These are phyloP conservation scores for Chrysanthemum makinoi DNA, from an alignment of 129 eudicot genomes.

Conservation along the genomic window DNA sequence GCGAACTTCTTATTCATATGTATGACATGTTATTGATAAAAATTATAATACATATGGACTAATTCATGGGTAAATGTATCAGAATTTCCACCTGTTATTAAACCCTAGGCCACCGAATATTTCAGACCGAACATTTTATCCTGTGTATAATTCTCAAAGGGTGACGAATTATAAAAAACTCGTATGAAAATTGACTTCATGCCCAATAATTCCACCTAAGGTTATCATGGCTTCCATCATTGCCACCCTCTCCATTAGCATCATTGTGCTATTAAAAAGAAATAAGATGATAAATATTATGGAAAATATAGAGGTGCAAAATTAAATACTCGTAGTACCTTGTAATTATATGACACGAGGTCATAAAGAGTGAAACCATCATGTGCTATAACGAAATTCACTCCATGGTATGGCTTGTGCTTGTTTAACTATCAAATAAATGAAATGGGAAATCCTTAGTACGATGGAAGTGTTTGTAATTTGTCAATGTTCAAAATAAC, in stretches of 20 bases:
- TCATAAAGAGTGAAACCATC: slow-evolving; percentile 97
- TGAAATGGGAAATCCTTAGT: not conserved
- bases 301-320: not conserved
- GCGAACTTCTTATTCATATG: not conserved
- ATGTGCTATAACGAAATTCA: slow-evolving; percentile 89
- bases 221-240: slow-evolving; percentile 54
- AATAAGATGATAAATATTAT: slow-evolving; percentile 15
- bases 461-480: not conserved
- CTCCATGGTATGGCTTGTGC: slow-evolving; percentile 86
- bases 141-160: not conserved
- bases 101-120: not conserved
- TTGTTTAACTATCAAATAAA: slow-evolving; percentile 60
- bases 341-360: slow-evolving; percentile 82
- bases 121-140: not conserved
- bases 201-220: slow-evolving; percentile 94
- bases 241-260: slow-evolving; percentile 89
- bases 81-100: not conserved
- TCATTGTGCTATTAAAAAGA: slow-evolving; percentile 70
- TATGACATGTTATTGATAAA: not conserved
- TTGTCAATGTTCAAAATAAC: not conserved
- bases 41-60: not conserved
- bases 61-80: not conserved
- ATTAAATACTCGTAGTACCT: slow-evolving; percentile 44
- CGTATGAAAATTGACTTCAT: slow-evolving; percentile 54
- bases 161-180: not conserved